phyloP scores from a whole-genome alignment of 768 basidiomycete species.

The Collybia nuda region DNA sequence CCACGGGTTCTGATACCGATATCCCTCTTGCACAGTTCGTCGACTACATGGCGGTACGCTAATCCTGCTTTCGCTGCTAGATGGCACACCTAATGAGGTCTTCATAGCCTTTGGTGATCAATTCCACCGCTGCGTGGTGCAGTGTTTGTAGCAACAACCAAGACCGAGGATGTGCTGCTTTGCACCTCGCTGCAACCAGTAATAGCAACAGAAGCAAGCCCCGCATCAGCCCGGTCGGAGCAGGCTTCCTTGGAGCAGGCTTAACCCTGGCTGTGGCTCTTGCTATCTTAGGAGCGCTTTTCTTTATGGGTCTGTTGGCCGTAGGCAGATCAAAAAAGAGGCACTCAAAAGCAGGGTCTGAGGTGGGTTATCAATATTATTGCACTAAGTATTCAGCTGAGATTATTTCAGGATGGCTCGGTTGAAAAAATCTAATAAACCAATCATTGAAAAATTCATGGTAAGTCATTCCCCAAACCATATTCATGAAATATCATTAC shows the following conservation, averaged over 20 bases:
- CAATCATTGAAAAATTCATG: not conserved
- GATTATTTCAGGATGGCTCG: too few relatives aligned
- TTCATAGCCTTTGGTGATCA: slow-evolving; percentile 47
- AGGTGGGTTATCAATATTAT: slow-evolving; percentile 1
- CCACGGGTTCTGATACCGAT: slow-evolving; percentile 33
- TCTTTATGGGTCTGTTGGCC: slow-evolving; percentile 38
- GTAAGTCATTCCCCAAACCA: too few relatives aligned
- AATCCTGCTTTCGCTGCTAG: not conserved
- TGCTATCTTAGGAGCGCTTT: slow-evolving; percentile 34
- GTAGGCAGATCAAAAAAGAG: slow-evolving; percentile 13
- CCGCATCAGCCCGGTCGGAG: slow-evolving; percentile 51
- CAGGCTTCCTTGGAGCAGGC: slow-evolving; percentile 69
- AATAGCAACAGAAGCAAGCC: slow-evolving; percentile 25
- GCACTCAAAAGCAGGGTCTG: slow-evolving; percentile 1
- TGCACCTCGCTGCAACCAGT: slow-evolving; percentile 36
- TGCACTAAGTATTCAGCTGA: too few relatives aligned
- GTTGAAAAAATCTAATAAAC: not conserved
- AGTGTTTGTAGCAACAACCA: slow-evolving; percentile 53
- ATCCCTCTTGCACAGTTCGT: slow-evolving; percentile 55
- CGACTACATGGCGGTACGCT: slow-evolving; percentile 32
- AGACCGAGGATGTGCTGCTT: slow-evolving; percentile 55
- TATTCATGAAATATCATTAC: not conserved
- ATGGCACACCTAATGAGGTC: not conserved
- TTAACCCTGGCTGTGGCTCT: slow-evolving; percentile 44
- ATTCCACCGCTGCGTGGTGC: slow-evolving; percentile 60